These are phyloP conservation scores for Coniochaeta sp. DNA, from an alignment of 2,329 filamentous ascomycete species.

Conservation along the genomic window DNA sequence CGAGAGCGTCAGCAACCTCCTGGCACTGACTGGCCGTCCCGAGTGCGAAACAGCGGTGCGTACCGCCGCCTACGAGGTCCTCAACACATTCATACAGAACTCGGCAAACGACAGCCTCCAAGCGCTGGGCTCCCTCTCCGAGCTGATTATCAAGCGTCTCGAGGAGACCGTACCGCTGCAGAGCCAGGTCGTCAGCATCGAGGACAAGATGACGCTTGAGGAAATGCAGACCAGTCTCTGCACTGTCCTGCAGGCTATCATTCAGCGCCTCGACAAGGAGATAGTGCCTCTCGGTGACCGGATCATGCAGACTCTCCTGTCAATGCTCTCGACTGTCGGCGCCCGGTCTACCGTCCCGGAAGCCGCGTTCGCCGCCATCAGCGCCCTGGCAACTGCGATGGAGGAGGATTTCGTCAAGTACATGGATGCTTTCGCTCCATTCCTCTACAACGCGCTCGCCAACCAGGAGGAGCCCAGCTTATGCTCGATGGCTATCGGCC, in stretches of 20 bases:
- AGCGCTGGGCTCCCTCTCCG: slow-evolving; percentile 73
- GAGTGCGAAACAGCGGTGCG: slow-evolving; percentile 84
- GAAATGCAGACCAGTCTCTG: slow-evolving; percentile 96
- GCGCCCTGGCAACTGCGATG: slow-evolving; percentile 82
- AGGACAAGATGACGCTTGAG: slow-evolving; percentile 91
- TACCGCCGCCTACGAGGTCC: slow-evolving; percentile 93
- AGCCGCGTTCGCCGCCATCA: slow-evolving; percentile 85
- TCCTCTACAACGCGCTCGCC: slow-evolving; percentile 85
- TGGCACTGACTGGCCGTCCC: slow-evolving; percentile 74
- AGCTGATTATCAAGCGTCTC: slow-evolving; percentile 83
- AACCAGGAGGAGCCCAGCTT: slow-evolving; percentile 94
- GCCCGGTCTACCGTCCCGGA: slow-evolving; percentile 92
- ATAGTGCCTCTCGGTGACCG: slow-evolving; percentile 84
- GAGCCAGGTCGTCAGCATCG: slow-evolving; percentile 88
- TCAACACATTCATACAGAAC: slow-evolving; percentile 90
- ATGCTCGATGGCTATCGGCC: slow-evolving; percentile 93
- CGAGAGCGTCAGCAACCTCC: slow-evolving; percentile 77
- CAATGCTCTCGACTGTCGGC: slow-evolving; percentile 69
- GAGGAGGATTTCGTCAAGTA: slow-evolving; percentile 94
- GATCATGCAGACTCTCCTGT: slow-evolving; percentile 85
- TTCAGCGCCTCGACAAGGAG: slow-evolving; percentile 85
- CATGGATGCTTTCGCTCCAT: slow-evolving; percentile 91
- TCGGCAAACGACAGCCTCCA: slow-evolving; percentile 78
- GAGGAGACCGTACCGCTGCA: slow-evolving; percentile 87
- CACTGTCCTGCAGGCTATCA: slow-evolving; percentile 85